These are phyloP conservation scores for Hygrophorus russula DNA, from an alignment of 768 basidiomycete species.

Conservation along the genomic window DNA sequence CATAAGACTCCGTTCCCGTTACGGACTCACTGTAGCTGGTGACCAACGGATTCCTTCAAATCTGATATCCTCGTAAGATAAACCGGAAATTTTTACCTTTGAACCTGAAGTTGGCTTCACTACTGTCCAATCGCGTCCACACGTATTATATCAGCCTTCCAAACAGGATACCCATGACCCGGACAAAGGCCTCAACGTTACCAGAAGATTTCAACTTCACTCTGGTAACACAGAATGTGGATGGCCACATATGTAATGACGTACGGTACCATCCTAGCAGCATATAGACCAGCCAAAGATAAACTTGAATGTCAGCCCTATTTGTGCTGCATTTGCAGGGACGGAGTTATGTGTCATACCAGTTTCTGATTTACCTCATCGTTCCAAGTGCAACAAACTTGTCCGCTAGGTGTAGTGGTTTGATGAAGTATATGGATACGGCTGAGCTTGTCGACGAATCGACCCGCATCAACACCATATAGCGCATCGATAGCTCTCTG, in stretches of 20 bases:
- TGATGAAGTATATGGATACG: too few relatives aligned
- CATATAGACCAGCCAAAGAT: conserved; percentile 15
- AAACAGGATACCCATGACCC: too few relatives aligned
- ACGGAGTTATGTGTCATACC: conserved; percentile 32
- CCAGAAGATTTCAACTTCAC: conserved; percentile 31
- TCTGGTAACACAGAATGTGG: conserved; percentile 54
- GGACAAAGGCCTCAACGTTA: conserved; percentile 30
- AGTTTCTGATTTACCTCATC: conserved; percentile 28
- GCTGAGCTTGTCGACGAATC: too few relatives aligned
- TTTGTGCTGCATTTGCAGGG: conserved; percentile 32
- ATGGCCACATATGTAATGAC: conserved; percentile 31
- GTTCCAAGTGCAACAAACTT: conserved; percentile 29
- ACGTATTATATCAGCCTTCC: too few relatives aligned
- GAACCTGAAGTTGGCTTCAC: too few relatives aligned
- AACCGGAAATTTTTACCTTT: too few relatives aligned
- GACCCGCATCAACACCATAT: conserved; percentile 37
- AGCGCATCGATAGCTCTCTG: conserved; percentile 36
- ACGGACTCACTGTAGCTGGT: too few relatives aligned
- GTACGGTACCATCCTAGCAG: neutral
- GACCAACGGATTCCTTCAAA: too few relatives aligned
- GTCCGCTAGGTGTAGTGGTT: too few relatives aligned
- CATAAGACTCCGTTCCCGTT: too few relatives aligned
- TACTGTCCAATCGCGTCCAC: too few relatives aligned
- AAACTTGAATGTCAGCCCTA: conserved; percentile 36
- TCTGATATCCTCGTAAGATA: too few relatives aligned